These are phyloP conservation scores for Epichloe bromicola DNA, from an alignment of 2,329 filamentous ascomycete genomes.

Conservation along the genomic window DNA sequence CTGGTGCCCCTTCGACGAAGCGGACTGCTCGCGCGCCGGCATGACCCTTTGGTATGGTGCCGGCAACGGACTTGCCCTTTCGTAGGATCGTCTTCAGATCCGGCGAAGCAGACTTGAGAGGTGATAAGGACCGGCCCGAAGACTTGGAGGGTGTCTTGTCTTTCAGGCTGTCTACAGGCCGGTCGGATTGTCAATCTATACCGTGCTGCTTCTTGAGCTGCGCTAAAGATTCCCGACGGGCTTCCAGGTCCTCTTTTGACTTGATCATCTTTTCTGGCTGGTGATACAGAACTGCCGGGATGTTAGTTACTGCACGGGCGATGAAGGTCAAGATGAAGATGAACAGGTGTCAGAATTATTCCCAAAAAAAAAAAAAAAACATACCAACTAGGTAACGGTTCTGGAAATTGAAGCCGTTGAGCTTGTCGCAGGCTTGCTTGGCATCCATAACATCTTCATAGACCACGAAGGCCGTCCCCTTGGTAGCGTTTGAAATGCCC, in stretches of 20 bases:
- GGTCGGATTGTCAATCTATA: conserved; percentile 88
- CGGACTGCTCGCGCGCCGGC: conserved; percentile 27
- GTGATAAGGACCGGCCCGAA: conserved; percentile 49
- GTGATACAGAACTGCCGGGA: conserved; percentile 43
- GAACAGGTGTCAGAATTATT: conserved; percentile 3
- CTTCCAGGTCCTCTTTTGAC: conserved; percentile 86
- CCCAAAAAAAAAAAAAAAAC: conserved; percentile 17
- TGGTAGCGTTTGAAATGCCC: conserved; percentile 93
- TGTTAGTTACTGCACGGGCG: background rate
- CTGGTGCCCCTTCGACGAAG: conserved; percentile 27
- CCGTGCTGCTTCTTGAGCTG: conserved; percentile 95
- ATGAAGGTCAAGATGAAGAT: background rate
- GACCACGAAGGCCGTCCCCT: conserved; percentile 97
- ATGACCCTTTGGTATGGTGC: conserved; percentile 22
- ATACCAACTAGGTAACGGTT: conserved; percentile 95
- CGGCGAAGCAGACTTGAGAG: conserved; percentile 26
- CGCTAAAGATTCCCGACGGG: conserved; percentile 94
- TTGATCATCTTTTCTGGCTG: conserved; percentile 58
- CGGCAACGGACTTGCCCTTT: conserved; percentile 26
- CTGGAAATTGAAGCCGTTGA: conserved; percentile 99
- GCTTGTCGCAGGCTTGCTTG: conserved; percentile 96
- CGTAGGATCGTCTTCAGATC: conserved; percentile 31
- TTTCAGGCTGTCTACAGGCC: conserved; percentile 42
- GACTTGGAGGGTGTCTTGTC: conserved; percentile 32
- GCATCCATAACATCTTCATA: conserved; percentile 99